Percentiles rank a stretch among this genome's conserved stretches.
Conservation (phyloP, 2,329 filamentous ascomycete species). For the Cladosporium sp. region DNA sequence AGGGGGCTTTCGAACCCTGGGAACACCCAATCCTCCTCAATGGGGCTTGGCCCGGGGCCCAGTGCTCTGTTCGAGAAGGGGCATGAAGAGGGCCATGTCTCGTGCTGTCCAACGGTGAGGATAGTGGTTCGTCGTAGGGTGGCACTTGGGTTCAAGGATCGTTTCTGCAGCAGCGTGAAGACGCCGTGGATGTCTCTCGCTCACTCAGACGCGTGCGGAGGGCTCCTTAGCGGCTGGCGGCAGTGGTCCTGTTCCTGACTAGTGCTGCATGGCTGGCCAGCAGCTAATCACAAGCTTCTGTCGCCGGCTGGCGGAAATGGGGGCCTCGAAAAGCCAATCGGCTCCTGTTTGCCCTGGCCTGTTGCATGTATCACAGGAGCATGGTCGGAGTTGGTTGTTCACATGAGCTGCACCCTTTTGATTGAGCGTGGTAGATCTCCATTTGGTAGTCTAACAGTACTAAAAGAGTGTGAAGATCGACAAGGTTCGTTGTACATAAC, state of each 20-base stretch:
- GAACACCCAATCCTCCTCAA: constrained; percentile 2
- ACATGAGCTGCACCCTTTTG: neutral
- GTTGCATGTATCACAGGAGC: constrained; percentile 1
- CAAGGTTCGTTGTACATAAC: neutral
- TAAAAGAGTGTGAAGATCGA: neutral
- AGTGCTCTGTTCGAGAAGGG: neutral
- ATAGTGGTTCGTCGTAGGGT: neutral
- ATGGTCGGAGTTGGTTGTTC: neutral
- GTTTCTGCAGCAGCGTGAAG: constrained; percentile 12
- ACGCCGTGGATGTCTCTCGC: constrained; percentile 1
- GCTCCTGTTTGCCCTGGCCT: neutral
- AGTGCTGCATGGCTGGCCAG: constrained; percentile 2
- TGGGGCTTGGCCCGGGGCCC: constrained; percentile 1
- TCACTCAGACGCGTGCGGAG: constrained; percentile 1
- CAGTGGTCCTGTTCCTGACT: constrained; percentile 11
- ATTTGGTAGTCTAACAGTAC: neutral
- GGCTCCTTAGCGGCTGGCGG: constrained; percentile 3
- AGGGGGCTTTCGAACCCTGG: constrained; percentile 12
- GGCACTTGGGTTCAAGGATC: neutral
- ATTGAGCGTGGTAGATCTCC: neutral
- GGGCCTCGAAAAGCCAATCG: constrained; percentile 1
- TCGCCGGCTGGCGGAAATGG: constrained; percentile 2
- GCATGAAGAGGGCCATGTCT: constrained; percentile 11
- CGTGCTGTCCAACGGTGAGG: neutral
- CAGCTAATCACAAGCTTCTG: constrained; percentile 1